Base-by-base conservation (phyloP, 192 early-diverging fungal species). In the Spinellus fusiger region DNA sequence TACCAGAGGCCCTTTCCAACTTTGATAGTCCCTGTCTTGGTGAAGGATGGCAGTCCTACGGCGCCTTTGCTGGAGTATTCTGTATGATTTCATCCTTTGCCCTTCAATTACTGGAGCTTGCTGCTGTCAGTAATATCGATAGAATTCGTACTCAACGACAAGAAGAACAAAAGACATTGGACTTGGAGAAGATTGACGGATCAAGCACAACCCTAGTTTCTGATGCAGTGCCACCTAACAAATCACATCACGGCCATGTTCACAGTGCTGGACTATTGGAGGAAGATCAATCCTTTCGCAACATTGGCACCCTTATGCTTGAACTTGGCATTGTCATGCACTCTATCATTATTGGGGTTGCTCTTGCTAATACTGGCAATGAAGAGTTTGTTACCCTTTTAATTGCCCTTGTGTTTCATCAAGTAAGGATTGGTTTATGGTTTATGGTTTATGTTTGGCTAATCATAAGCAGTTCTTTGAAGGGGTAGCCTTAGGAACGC, bases 271-370 rank as follows among this genome's bases (percentile, higher is more conserved):
- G 70, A 9, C 25, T 74, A 2, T 38, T 74, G 33, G 64, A 73
- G 25, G 53, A 62, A 48, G 75, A 75, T 6, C 28, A 68, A n/a
- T 55, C 66, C 0, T 61, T 68, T 7, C 64, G 66, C 3, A 54
- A 66, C n/a, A 78, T 86, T 46, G 78, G 80, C 3, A 89, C 87
- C 6, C 83, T 85, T 46, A 74, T 89, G 22, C 70, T 92, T 32
- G 89, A 92, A 63, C 71, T 92, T 25, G 87, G 89, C 23, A 89
- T 92, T 47, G 83, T 85, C 1, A 49, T 87, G 65, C 89, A 92
- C 66, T 90, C 88, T 51, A 73, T 92, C n/a, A 85, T 92, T 25
- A 82, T 92, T 23, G 89, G 89, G 18, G 76, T 92, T 65, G 78
- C 89, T 16, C 73, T 90, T 13, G 85, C 76, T 1, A 80, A 80